Conservation (phyloP, 2,329 filamentous ascomycete genomes). For the Diplodia seriata region DNA sequence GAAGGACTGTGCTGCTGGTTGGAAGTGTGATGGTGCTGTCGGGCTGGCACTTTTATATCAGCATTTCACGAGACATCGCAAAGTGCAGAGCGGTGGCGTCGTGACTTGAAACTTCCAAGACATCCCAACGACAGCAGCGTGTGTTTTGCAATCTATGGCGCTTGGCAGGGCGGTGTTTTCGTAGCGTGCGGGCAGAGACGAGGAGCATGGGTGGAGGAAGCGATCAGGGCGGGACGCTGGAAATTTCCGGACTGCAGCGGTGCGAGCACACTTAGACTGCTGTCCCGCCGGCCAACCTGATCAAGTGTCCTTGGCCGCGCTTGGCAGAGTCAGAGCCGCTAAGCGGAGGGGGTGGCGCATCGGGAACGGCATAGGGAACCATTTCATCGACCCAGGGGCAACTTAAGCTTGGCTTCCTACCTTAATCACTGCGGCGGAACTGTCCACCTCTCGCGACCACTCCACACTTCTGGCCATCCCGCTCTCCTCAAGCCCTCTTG, state of each 20-base stretch:
- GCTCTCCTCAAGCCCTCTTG: conserved; percentile 10
- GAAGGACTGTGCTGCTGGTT: conserved; percentile 26
- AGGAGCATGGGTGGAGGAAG: neutral
- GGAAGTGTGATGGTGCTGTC: neutral
- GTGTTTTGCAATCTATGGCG: conserved; percentile 21
- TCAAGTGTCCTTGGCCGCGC: conserved; percentile 26
- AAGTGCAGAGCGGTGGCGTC: conserved; percentile 3
- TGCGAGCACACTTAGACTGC: conserved; percentile 1
- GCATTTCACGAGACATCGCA: neutral
- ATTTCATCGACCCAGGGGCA: conserved; percentile 5
- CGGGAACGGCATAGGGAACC: conserved; percentile 9
- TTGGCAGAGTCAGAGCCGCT: conserved; percentile 18
- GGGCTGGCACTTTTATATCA: conserved; percentile 9
- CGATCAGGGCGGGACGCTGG: conserved; percentile 1
- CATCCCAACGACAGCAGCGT: conserved; percentile 1
- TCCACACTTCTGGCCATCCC: neutral
- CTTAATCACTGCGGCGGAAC: conserved; percentile 2
- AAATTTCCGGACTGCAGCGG: conserved; percentile 16
- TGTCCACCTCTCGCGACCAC: neutral
- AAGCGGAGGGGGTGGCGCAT: neutral
- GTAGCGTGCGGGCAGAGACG: neutral
- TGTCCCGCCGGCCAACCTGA: conserved; percentile 10
- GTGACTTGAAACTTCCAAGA: conserved; percentile 25
- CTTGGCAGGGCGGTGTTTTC: conserved; percentile 4
- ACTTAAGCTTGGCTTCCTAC: conserved; percentile 14